phyloP scores from a whole-genome alignment of 2,329 filamentous ascomycete genomes.

The Didymellaceae sp. region DNA sequence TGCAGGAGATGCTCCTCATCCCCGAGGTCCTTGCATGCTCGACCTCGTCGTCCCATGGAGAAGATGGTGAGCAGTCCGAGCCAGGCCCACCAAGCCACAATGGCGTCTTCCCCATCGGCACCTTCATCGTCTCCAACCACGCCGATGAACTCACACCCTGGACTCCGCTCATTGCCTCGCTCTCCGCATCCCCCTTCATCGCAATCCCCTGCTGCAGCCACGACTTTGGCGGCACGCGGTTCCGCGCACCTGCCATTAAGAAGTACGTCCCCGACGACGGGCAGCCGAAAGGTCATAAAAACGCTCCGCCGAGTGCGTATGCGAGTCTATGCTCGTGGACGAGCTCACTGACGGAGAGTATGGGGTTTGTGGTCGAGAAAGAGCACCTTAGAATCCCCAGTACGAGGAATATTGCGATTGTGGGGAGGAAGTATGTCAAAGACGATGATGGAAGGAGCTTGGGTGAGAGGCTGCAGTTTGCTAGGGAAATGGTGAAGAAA shows the following conservation, averaged over 20 bases:
- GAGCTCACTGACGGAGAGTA: conserved; percentile 69
- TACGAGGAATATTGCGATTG: conserved; percentile 82
- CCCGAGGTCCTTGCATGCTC: conserved; percentile 55
- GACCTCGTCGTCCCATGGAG: no score
- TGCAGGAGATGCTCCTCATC: conserved; percentile 67
- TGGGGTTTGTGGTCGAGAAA: conserved; percentile 78
- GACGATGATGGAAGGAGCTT: conserved; percentile 59
- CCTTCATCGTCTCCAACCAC: conserved; percentile 96
- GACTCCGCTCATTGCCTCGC: conserved; percentile 85
- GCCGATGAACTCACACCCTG: conserved; percentile 95
- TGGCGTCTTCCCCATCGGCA: conserved; percentile 74
- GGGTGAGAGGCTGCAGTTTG: conserved; percentile 64
- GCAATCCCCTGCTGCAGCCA: conserved; percentile 97
- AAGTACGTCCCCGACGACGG: conserved; percentile 27
- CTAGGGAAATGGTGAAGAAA: conserved; percentile 66
- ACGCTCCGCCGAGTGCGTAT: conserved; percentile 70
- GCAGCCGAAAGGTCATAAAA: conserved; percentile 36
- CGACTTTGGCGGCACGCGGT: conserved; percentile 75
- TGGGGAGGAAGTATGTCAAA: conserved; percentile 63
- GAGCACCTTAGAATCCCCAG: conserved; percentile 91
- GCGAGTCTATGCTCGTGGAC: conserved; percentile 84
- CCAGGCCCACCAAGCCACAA: conserved; percentile 47
- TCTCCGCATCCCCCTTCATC: conserved; percentile 81
- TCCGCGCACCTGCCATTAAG: conserved; percentile 62
- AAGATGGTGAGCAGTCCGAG: no score